Base-by-base conservation (phyloP, 2,329 filamentous ascomycete species). In the Apiospora pterosperma region DNA sequence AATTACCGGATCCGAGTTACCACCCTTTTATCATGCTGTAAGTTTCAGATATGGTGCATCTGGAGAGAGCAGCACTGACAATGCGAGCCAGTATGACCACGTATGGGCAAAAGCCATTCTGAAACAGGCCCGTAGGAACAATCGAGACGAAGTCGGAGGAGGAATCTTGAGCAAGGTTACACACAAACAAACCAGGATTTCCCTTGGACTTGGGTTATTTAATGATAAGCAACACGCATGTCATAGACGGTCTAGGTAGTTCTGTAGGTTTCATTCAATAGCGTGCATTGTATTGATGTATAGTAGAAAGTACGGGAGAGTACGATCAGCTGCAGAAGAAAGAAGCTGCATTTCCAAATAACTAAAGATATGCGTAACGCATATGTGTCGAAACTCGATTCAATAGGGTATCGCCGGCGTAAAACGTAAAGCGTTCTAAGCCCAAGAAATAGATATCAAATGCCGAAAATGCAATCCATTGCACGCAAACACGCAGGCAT, bases 21-120 rank as follows among this genome's bases (percentile, higher is more conserved):
- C 73, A 75, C 42, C 72, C 70, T 5, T 75, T 70, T 59, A 70
- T 73, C 65, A 74, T 72, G 11, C 48, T 75, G 73, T 75, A 65
- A 68, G 73, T 19, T n/a, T 25, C 52, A 23, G 2, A 1, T 4
- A 31, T 12, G 23, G 21, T 41, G 14, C 14, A 19, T 7, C 12
- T 8, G 14, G 14, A 2, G 14, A 6, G 1, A 5, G 7, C 1
- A 28, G n/a, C 11, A n/a, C 25, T 41, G 23, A 38, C 28, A 14
- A 31, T 31, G 6, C n/a, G 3, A 28, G 8, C 3, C 1, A 61
- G 59, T 10, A 61, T 39, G 23, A 61, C 59, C 3, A 61, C 39
- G 19, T 61, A 61, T 6, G 23, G 59, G 7, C 59, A 61, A 36
- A 61, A 61, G 16, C 59, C 59, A 16, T 21, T 55, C 28, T 55